Conservation (phyloP, 345 rosid genomes). For the Populus pruinosa region DNA sequence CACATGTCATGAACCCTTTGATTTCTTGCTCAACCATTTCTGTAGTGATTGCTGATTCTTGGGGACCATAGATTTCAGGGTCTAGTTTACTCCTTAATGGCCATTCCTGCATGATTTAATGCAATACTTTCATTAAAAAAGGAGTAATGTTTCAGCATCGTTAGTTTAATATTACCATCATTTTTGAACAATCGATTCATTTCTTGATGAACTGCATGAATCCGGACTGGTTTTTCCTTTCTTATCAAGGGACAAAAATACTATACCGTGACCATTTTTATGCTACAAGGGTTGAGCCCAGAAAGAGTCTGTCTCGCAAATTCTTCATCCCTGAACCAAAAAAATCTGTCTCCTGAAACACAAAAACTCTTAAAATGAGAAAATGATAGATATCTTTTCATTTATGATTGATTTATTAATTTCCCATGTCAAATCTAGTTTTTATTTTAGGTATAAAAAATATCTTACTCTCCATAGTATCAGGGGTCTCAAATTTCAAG, state of each 20-base stretch:
- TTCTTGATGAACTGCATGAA: not conserved
- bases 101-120: constrained; percentile 57
- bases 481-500: constrained; percentile 59
- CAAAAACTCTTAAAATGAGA: not conserved
- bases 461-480: constrained; percentile 43
- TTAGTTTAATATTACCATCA: not conserved
- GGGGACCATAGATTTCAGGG: constrained; percentile 55
- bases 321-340: constrained; percentile 78
- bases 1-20: constrained; percentile 50
- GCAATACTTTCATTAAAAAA: not conserved
- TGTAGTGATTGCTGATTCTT: constrained; percentile 61
- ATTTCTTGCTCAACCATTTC: constrained; percentile 51
- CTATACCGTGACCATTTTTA: constrained; percentile 52
- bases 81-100: constrained; percentile 75
- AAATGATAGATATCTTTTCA: not conserved
- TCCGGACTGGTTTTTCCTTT: not conserved
- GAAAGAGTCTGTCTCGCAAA: constrained; percentile 74
- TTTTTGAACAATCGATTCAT: not conserved
- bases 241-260: not conserved
- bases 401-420: not conserved
- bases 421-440: not conserved
- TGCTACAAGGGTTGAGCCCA: constrained; percentile 61
- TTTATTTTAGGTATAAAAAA: not conserved
- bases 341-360: constrained; percentile 58
- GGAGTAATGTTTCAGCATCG: not conserved